phyloP scores from a whole-genome alignment of 106 monocot species.

The Allium fistulosum region DNA sequence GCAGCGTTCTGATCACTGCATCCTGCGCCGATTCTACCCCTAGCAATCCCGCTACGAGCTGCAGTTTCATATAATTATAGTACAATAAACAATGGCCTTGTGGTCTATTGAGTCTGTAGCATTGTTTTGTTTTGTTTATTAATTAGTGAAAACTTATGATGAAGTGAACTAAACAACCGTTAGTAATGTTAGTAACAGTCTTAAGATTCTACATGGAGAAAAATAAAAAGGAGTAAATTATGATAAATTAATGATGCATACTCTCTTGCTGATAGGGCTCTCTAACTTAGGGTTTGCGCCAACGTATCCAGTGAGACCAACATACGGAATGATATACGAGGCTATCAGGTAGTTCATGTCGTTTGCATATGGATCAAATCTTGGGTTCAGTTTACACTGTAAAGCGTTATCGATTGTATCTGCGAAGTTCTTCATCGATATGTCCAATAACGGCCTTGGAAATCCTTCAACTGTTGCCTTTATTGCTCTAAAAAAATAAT shows the following conservation, averaged over 20 bases:
- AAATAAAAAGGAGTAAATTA: too few relatives aligned
- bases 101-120: too few relatives aligned
- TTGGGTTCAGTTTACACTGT: constrained; percentile 27
- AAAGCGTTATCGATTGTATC: constrained; percentile 34
- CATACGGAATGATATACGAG: constrained; percentile 44
- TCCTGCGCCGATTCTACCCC: constrained; percentile 77
- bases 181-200: too few relatives aligned
- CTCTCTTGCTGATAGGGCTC: constrained; percentile 3
- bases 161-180: too few relatives aligned
- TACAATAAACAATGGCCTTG: too few relatives aligned
- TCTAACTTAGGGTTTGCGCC: constrained; percentile 28
- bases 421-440: constrained; percentile 28
- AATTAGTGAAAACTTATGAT: too few relatives aligned
- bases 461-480: constrained; percentile 31
- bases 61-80: neutral
- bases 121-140: too few relatives aligned
- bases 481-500: constrained; percentile 16
- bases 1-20: constrained; percentile 47
- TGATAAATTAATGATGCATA: neutral
- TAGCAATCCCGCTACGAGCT: constrained; percentile 54
- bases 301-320: constrained; percentile 34
- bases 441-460: constrained; percentile 37
- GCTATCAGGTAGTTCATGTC: constrained; percentile 44
- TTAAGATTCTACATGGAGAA: too few relatives aligned
- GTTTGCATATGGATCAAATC: constrained; percentile 39